Evolutionary conservation across 2,329 filamentous ascomycete genomes (phyloP).

Genomic region (Aureobasidium sp.): DNA sequence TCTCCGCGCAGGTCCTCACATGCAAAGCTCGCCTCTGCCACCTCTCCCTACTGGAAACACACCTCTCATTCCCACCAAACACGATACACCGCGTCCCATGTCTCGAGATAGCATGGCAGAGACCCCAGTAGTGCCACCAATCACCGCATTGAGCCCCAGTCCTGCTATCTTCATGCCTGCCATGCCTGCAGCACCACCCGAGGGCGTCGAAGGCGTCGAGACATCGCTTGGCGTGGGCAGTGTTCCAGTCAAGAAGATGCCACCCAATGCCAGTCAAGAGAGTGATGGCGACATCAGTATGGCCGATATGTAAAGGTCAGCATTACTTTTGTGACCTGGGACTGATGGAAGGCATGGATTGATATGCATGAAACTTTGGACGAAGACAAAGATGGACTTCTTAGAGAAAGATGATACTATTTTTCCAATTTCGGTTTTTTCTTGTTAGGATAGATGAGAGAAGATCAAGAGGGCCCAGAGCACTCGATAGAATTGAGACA

Average conservation of each 20-base stretch:
- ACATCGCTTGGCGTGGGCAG: conserved; percentile 19
- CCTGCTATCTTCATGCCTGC: conserved; percentile 10
- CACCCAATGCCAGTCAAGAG: background rate
- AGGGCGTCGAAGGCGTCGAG: conserved; percentile 18
- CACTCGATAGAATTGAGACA: no score
- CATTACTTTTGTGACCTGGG: no score
- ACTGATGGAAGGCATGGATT: background rate
- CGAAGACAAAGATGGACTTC: no score
- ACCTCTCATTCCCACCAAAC: conserved; percentile 12
- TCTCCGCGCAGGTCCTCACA: background rate
- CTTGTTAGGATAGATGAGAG: background rate
- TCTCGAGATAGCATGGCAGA: conserved; percentile 17
- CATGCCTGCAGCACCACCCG: background rate
- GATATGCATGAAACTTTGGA: background rate
- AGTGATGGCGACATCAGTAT: conserved; percentile 3
- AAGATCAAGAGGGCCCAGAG: background rate
- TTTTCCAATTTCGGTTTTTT: background rate
- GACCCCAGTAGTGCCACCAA: conserved; percentile 20
- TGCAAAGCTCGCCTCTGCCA: conserved; percentile 11
- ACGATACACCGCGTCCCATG: conserved; percentile 14
- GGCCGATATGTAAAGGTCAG: background rate
- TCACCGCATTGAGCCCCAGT: conserved; percentile 22
- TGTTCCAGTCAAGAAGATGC: conserved; percentile 25
- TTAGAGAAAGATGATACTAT: no score
- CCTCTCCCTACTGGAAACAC: conserved; percentile 5